A percentile compares a stretch with the other conserved stretches of the same genome.
These are phyloP conservation scores for Chlamydomonas sphaeroides DNA, from an alignment of 139 green algal genomes.

Conservation along the genomic window DNA sequence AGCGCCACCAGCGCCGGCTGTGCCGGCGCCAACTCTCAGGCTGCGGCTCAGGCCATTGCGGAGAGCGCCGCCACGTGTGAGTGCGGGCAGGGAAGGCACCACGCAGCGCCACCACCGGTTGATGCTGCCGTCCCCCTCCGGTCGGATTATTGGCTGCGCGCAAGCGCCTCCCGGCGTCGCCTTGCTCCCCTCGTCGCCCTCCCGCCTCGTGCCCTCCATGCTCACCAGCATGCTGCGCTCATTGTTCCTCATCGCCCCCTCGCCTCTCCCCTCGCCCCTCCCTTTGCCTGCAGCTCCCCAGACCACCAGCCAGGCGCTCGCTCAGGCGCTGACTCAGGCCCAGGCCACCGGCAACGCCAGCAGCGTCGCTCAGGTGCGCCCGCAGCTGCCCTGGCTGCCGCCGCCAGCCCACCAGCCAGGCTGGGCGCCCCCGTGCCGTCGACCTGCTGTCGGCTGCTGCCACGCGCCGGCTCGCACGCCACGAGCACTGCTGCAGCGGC, in stretches of 20 bases:
- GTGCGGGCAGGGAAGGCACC: too few relatives aligned
- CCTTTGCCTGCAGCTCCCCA: background rate
- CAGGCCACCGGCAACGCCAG: slow-evolving; percentile 14
- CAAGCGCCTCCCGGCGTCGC: too few relatives aligned
- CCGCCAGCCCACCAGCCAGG: background rate
- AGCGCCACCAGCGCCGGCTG: background rate
- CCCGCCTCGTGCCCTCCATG: too few relatives aligned
- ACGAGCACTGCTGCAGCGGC: background rate
- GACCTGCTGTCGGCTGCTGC: too few relatives aligned
- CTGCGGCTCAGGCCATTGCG: slow-evolving; percentile 5
- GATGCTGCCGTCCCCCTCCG: too few relatives aligned
- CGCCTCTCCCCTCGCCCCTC: background rate
- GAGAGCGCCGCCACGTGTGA: slow-evolving; percentile 4
- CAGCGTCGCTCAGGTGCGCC: slow-evolving; percentile 3
- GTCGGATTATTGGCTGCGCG: too few relatives aligned
- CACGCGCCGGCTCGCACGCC: too few relatives aligned
- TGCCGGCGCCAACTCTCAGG: slow-evolving; percentile 4
- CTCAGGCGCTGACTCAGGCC: slow-evolving; percentile 28
- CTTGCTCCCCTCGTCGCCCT: too few relatives aligned
- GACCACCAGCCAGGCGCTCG: background rate
- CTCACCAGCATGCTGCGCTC: too few relatives aligned
- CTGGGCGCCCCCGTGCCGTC: too few relatives aligned
- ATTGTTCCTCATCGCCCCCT: too few relatives aligned
- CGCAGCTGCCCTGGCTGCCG: background rate
- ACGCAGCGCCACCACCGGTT: too few relatives aligned